Conservation (phyloP, 2,329 filamentous ascomycete species). For the Apiospora aurea region DNA sequence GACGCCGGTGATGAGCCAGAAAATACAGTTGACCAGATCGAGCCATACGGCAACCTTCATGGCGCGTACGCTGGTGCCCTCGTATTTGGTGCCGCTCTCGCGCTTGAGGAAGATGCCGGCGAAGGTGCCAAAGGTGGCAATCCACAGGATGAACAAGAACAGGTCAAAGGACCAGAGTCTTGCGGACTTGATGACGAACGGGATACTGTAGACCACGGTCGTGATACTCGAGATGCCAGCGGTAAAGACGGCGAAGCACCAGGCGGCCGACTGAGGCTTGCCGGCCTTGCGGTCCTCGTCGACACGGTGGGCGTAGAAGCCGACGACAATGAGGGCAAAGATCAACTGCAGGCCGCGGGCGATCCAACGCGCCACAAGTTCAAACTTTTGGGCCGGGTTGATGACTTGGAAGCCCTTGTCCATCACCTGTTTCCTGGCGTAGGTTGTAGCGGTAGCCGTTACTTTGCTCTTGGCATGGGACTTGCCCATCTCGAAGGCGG, state of each 20-base stretch:
- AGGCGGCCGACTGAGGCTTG: conserved; percentile 59
- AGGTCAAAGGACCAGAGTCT: conserved; percentile 55
- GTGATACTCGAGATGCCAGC: conserved; percentile 62
- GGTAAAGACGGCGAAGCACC: conserved; percentile 69
- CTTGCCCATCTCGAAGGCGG: conserved; percentile 15
- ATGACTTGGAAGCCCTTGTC: neutral
- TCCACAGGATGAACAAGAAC: conserved; percentile 59
- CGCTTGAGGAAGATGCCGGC: conserved; percentile 72
- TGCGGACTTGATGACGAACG: conserved; percentile 40
- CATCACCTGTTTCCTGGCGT: conserved; percentile 12
- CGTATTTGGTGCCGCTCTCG: conserved; percentile 58
- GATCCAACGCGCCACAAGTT: conserved; percentile 13
- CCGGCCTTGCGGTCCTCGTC: conserved; percentile 47
- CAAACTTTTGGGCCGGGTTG: conserved; percentile 8
- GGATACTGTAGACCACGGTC: conserved; percentile 49
- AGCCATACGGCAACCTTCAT: conserved; percentile 81
- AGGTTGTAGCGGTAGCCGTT: neutral
- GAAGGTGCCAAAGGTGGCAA: conserved; percentile 75
- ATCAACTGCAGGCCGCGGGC: conserved; percentile 74
- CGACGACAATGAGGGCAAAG: conserved; percentile 71
- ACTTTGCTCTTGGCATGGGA: conserved; percentile 11
- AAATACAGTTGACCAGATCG: conserved; percentile 69
- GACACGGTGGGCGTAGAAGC: conserved; percentile 72
- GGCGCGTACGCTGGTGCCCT: conserved; percentile 48
- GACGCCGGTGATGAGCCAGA: conserved; percentile 64